Conservation (phyloP, 1,284 basidiomycete species). For the Ustilago nuda region DNA sequence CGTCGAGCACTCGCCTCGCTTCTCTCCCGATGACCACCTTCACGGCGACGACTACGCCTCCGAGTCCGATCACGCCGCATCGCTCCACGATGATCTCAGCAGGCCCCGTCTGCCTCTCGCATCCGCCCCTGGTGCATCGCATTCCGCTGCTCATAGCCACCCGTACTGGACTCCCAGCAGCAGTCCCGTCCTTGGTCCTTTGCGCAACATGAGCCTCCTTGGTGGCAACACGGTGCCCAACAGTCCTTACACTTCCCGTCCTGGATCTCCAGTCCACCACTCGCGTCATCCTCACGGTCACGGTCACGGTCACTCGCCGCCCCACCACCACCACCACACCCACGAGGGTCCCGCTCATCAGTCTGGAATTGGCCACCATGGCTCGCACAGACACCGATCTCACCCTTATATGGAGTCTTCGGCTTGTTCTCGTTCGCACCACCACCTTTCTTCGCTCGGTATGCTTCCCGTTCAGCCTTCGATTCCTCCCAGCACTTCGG, state of each 20-base stretch:
- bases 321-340: slow-evolving; percentile 40
- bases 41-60: slow-evolving; percentile 60
- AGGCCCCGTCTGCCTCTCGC: slow-evolving; percentile 34
- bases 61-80: slow-evolving; percentile 54
- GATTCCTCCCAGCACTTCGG: slow-evolving; percentile 58
- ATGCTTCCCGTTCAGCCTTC: slow-evolving; percentile 35
- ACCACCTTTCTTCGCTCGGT: slow-evolving; percentile 62
- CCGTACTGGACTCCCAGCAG: slow-evolving; percentile 66
- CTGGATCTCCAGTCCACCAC: slow-evolving; percentile 59
- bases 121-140: slow-evolving; percentile 10
- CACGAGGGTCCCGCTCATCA: slow-evolving; percentile 64
- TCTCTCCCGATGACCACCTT: slow-evolving; percentile 60
- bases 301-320: slow-evolving; percentile 37
- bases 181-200: slow-evolving; percentile 66
- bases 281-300: slow-evolving; percentile 23
- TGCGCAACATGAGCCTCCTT: slow-evolving; percentile 66
- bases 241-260: slow-evolving; percentile 61
- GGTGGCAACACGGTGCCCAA: slow-evolving; percentile 65
- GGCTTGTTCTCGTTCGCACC: slow-evolving; percentile 61
- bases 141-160: slow-evolving; percentile 21
- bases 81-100: slow-evolving; percentile 33
- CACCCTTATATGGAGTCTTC: slow-evolving; percentile 62
- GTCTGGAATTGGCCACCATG: slow-evolving; percentile 64
- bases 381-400: slow-evolving; percentile 63
- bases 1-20: slow-evolving; percentile 63